Conservation (phyloP, 169 alveolate genomes). For the Cyclospora cayetanensis region DNA sequence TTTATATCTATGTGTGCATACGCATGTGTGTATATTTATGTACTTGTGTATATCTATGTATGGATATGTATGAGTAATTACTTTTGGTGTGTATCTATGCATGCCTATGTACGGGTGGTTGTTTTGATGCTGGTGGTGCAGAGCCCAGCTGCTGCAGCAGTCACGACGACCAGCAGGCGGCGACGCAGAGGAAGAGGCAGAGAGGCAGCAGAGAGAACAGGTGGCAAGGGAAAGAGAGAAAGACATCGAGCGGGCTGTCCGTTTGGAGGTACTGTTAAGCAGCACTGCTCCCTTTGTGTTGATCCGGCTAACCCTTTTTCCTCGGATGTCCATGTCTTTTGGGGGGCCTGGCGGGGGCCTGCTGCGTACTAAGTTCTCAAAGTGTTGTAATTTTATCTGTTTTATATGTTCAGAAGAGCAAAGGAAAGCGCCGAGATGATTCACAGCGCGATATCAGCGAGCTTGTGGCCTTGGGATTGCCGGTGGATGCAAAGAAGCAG, state of each 20-base stretch:
- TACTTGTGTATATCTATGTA: neutral
- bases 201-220: slow-evolving; percentile 74
- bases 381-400: neutral
- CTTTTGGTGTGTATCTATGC: too few relatives aligned
- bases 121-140: neutral
- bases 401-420: slow-evolving; percentile 77
- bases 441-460: slow-evolving; percentile 94
- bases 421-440: slow-evolving; percentile 88
- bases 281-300: neutral
- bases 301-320: neutral
- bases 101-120: neutral
- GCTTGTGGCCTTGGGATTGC: slow-evolving; percentile 93
- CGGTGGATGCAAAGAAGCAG: slow-evolving; percentile 29
- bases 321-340: too few relatives aligned
- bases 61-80: neutral
- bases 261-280: slow-evolving; percentile 75
- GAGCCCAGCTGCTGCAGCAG: slow-evolving; percentile 72
- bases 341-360: too few relatives aligned
- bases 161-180: slow-evolving; percentile 64
- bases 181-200: slow-evolving; percentile 73
- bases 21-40: neutral
- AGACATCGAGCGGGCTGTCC: slow-evolving; percentile 86
- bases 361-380: too few relatives aligned
- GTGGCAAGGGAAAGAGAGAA: slow-evolving; percentile 82
- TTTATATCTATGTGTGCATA: neutral